These are phyloP conservation scores for Lathyrus aphaca DNA, from an alignment of 306 rosid species.

Conservation along the genomic window DNA sequence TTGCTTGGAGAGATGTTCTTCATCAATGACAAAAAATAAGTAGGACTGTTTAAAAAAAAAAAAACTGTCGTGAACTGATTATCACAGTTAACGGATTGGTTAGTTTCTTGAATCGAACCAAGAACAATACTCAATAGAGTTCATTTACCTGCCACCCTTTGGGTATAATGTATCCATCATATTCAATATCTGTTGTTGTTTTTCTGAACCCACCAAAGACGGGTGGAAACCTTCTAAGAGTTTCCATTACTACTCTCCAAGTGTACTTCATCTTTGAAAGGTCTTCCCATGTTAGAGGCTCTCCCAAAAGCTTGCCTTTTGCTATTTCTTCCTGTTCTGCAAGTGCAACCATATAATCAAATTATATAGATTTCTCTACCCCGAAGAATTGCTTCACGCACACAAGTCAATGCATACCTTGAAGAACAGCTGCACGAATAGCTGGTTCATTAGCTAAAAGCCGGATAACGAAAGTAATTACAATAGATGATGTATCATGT, in stretches of 20 bases:
- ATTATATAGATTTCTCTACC: background rate
- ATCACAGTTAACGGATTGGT: no score
- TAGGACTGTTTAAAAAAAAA: no score
- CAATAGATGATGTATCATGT: slow-evolving; percentile 68
- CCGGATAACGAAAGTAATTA: slow-evolving; percentile 60
- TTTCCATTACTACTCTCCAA: slow-evolving; percentile 80
- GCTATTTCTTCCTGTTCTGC: slow-evolving; percentile 78
- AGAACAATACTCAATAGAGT: background rate
- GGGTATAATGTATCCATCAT: slow-evolving; percentile 65
- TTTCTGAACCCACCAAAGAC: slow-evolving; percentile 62
- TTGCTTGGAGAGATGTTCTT: slow-evolving; percentile 22
- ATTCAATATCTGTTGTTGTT: slow-evolving; percentile 61
- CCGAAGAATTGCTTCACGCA: background rate
- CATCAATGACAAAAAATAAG: background rate
- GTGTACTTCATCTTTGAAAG: slow-evolving; percentile 83
- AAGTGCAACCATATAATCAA: slow-evolving; percentile 38
- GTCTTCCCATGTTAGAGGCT: slow-evolving; percentile 75
- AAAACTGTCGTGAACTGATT: no score
- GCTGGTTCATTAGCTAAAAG: slow-evolving; percentile 58
- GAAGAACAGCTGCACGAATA: slow-evolving; percentile 59
- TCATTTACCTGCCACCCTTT: slow-evolving; percentile 89
- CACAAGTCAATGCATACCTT: slow-evolving; percentile 50
- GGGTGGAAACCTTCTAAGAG: slow-evolving; percentile 69
- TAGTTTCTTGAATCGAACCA: no score
- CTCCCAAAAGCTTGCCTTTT: slow-evolving; percentile 55